Evolutionary conservation across 495 filamentous ascomycete species (phyloP), one percentile per base, ranked within the genome.

Genomic region (Penicillium fimorum): DNA sequence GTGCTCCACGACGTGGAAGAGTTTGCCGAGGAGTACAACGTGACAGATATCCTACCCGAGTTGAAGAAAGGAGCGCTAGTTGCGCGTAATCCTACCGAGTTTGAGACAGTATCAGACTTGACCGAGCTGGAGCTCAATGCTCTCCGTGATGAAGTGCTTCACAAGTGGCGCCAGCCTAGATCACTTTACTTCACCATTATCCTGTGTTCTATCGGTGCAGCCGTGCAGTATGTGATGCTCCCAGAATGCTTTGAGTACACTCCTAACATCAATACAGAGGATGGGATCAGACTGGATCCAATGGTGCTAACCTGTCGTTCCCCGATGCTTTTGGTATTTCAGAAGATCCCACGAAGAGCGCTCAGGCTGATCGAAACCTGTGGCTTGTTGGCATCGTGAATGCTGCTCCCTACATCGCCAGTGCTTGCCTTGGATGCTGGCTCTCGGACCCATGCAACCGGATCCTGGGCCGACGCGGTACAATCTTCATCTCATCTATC

Each of bases 281-380:
- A 29, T 88, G 84, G 85, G 86, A 88, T 65, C 84, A 88, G 59
- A 87, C 86, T n/a, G 85, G 85, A n/a, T 84, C 82, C 47, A 89
- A 89, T 57, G 86, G 85, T 44, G 86, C 86, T 30, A 88, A 88
- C 52, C 64, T 89, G 40, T 78, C 77, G 18, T 88, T 87, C 65
- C 82, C 82, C 1, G 55, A 64, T 25, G 79, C 79, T 29, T 84
- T 89, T 57, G 81, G 80, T 18, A 84, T 88, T 9, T 52, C 50
- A 10, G 50, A 52, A 3, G 45, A 47, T 38, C 76, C 78, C 1
- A 65, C 74, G 13, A 37, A 55, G 7, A 45, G 43, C 0, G 64
- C 57, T 22, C 56, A 54, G 2, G 52, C 52, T 10, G 32, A 45
- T 30, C 42, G 60, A 13, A 82, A 88, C 62, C 66, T 76, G 22